phyloP scores from a whole-genome alignment of 108 stramenopile genomes.

The Skeletonema costatum region DNA sequence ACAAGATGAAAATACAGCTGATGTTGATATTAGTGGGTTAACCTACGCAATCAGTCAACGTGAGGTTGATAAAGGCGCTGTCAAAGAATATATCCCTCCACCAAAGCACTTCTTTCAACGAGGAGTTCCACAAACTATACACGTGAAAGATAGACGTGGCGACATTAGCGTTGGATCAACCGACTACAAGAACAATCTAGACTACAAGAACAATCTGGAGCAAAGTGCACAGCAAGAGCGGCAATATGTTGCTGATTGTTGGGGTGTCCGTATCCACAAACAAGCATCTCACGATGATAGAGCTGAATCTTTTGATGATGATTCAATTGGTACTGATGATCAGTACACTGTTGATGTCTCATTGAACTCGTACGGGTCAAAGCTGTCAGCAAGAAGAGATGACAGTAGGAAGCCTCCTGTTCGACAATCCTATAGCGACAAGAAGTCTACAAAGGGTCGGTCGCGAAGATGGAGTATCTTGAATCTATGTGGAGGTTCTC shows the following conservation, averaged over 20 bases:
- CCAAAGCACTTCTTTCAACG: constrained; percentile 21
- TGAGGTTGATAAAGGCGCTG: constrained; percentile 33
- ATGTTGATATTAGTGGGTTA: constrained; percentile 2
- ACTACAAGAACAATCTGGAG: constrained; percentile 36
- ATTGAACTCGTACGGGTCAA: neutral
- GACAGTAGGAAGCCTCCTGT: neutral
- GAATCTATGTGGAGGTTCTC: neutral
- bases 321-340: neutral
- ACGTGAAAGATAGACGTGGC: constrained; percentile 17
- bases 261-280: neutral
- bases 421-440: neutral
- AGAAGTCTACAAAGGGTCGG: neutral
- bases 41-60: constrained; percentile 46
- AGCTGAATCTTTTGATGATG: neutral
- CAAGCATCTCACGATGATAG: neutral
- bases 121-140: constrained; percentile 29
- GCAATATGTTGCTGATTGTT: neutral
- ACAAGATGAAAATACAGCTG: neutral
- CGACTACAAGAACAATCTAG: constrained; percentile 30
- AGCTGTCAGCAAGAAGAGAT: neutral
- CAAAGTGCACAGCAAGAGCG: constrained; percentile 19
- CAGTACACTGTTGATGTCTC: neutral
- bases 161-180: neutral
- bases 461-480: neutral
- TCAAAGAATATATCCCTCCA: constrained; percentile 54